Base-by-base conservation (phyloP, 106 monocot species). In the Posidonia australis region DNA sequence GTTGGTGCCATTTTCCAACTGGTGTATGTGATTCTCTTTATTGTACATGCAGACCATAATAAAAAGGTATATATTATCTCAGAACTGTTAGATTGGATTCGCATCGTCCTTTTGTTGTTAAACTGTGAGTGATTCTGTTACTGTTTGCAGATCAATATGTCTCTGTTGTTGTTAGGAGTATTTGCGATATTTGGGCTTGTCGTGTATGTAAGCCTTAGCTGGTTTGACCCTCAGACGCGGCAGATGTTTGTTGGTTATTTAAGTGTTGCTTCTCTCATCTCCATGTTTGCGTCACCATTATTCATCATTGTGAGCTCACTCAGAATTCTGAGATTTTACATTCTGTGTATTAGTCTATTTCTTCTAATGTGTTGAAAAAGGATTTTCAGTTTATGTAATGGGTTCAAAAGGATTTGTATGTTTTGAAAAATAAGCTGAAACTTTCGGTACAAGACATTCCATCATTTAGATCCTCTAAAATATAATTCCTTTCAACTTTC, bases 271-370 rank as follows among this genome's bases (percentile, higher is more conserved):
- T 87, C 96, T 63, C 87, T 96, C 22, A 83, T 96, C 22, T 84
- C 82, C 45, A 90, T 90, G 96, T 90, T 90, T 60, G 87, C 96
- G 4, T 98, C 96, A 9, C 96, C 96, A 10, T 70, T 98, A 45
- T 85, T 83, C 25, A 90, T 90, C 67, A 98, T 98, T 13, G 96
- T 98, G 64, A 53, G 78, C 73, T 43, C 32, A 55, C 5, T 46
- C 51, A 32, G 49, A 49, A 3, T 36, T 2, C 7, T 36, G 36
- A 36, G 7, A 36, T 36, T 36, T 36, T 7, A 9, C 6, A 19
- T 54, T 54, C 19, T 54, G 54, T 23, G 4, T 54, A 2, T 54
- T 18, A n/a, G 51, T 19, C 54, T 54, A 4, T 54, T 54, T 14
- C 20, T 5, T 21, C 1, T 21, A 54, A 54, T 54, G n/a, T 21